Base-by-base conservation (phyloP, 768 basidiomycete genomes). In the Dendrothele bispora region DNA sequence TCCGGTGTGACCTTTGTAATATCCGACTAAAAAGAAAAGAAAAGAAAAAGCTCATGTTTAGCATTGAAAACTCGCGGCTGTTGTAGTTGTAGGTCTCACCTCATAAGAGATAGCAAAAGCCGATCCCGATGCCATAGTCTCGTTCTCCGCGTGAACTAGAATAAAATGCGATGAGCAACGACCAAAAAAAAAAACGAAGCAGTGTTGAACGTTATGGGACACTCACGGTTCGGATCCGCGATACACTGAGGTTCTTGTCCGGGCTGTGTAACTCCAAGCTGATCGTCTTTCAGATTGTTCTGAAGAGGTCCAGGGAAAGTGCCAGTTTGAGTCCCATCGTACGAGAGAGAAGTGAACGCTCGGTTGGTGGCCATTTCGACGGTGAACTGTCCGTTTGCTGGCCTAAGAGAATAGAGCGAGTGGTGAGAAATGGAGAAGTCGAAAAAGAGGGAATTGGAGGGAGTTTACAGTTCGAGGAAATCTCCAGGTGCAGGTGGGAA, bases 61-160 rank as follows among this genome's bases (percentile, higher is more conserved):
- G n/a, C n/a, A n/a, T n/a, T n/a, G n/a, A 37, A n/a, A 45, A 43
- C 5, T 55, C n/a, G 29, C 15, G 42, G 12, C 28, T 12, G 0
- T n/a, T 2, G 8, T 34, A 24, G 26, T 12, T 24, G n/a, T n/a
- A 30, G 28, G 6, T 40, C 51, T 21, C 15, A 62, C 65, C 39
- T 63, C 56, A 58, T 75, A 74, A 2, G 73, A 74, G 29, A 74
- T 77, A 4, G 74, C 73, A 50, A 77, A 75, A 2, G 63, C 66
- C 7, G 73, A 71, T n/a, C 74, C 74, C 3, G 74, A 60, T 10
- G 74, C 74, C 72, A 71, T 73, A 24, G 61, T 65, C 52, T 75
- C 63, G 43, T 72, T 77, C 52, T 71, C 67, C 3, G 74, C 68
- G 48, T 77, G 74, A 18, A 77, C 74, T 76, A 43, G 14, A 4